A percentile compares a stretch with the other conserved stretches of the same genome.
Evolutionary conservation across 495 filamentous ascomycete genomes (phyloP).

Genomic region (Cryomyces antarcticus): DNA sequence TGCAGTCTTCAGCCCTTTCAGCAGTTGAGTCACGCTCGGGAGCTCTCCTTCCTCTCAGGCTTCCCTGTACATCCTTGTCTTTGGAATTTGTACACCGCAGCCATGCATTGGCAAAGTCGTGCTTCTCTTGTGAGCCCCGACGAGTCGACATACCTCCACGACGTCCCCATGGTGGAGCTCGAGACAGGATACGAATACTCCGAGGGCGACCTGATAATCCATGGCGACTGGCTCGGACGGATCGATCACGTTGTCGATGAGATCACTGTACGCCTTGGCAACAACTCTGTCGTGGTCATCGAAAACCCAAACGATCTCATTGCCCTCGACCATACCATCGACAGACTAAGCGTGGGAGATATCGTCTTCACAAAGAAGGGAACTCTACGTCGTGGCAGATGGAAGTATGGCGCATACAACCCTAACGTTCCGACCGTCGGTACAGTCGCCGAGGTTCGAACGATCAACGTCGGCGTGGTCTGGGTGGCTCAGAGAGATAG

Average conservation of each 20-base stretch:
- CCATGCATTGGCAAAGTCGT: not conserved
- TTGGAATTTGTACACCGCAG: not conserved
- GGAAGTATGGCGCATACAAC: slow-evolving; percentile 29
- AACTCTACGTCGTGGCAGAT: slow-evolving; percentile 28
- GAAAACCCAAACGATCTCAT: slow-evolving; percentile 14
- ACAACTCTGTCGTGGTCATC: slow-evolving; percentile 18
- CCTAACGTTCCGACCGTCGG: slow-evolving; percentile 22
- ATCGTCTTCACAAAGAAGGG: slow-evolving; percentile 26
- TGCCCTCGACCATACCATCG: slow-evolving; percentile 5
- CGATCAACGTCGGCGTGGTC: slow-evolving; percentile 21
- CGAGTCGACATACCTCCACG: not conserved
- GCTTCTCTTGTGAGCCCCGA: not conserved
- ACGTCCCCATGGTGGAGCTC: slow-evolving; percentile 14
- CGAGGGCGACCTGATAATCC: slow-evolving; percentile 16
- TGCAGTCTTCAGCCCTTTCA: slow-evolving; percentile 6
- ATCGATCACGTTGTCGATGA: slow-evolving; percentile 12
- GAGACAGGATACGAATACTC: slow-evolving; percentile 9
- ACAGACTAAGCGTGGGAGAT: slow-evolving; percentile 22
- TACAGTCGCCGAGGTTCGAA: slow-evolving; percentile 28
- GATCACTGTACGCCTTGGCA: slow-evolving; percentile 13
- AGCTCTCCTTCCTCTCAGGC: too few species aligned
- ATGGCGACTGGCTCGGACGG: slow-evolving; percentile 19
- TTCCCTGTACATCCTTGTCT: too few species aligned
- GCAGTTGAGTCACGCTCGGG: not conserved
- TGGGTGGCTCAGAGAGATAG: slow-evolving; percentile 21